Evolutionary conservation across 192 early-diverging fungal species (phyloP), one percentile per base, ranked within the genome.

Genomic region (Linnemannia schmuckeri): DNA sequence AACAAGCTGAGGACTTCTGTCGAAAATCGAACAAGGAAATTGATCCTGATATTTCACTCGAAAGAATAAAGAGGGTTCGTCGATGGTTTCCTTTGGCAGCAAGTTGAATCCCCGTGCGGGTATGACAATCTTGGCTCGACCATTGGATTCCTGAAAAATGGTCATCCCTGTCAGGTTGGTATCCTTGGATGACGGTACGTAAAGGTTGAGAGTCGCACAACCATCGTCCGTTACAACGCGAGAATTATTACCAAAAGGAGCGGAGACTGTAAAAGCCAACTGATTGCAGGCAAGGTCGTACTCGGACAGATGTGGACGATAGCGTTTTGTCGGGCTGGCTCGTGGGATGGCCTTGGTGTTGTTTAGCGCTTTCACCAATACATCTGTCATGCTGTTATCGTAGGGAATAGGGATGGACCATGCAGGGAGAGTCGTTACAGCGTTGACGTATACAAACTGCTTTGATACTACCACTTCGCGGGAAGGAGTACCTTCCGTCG

Each of bases 201-300:
- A 1, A 1, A 46, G n/a, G 8, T 3, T 12, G 20, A 70, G 18
- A 6, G 22, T 63, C 24, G 77, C 35, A 37, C 77, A 78, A 20
- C 66, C 63, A 38, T 10, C 70, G 13, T 78, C 38, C 33, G 30
- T 18, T 17, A 55, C 0, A 18, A 22, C 1, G 13, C 72, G 22
- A 40, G 33, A 5, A 15, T 0, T 24, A 3, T 24, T 35, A 22
- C 0, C 5, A 33, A 15, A 27, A 10, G 15, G 15, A 24, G 27
- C 24, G 24, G 37, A 41, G 0, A 78, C 1, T 8, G 72, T n/a
- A 12, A 80, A 4, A 42, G 49, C 46, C 33, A 69, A 63, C n/a
- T 5, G 35, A 44, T 80, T 17, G 41, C 72, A 80, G 54, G 0
- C 72, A 18, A 54, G 37, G 24, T 74, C 72, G 15, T 74, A 80